Conservation (phyloP, 176 grass and related monocot genomes). For the Hyparrhenia diplandra region DNA sequence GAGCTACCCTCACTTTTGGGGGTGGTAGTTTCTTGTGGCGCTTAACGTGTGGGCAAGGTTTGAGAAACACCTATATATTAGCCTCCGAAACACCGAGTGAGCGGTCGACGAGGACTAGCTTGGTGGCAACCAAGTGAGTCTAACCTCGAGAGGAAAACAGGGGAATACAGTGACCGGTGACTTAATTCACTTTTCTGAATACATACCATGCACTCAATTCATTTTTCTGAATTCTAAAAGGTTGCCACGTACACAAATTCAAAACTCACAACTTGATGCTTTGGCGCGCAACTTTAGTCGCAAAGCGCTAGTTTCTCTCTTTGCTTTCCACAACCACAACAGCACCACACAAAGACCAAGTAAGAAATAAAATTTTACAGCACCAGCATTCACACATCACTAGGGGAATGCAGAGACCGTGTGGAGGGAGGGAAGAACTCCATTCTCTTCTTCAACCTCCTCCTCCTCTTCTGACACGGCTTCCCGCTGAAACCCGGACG, state of each 20-base stretch:
- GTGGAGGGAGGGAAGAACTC: conserved; percentile 39
- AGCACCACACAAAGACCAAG: neutral
- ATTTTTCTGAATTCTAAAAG: neutral
- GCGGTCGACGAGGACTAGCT: no score
- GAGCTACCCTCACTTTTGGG: no score
- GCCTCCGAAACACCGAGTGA: no score
- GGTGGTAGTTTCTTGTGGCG: no score
- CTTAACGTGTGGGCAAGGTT: no score
- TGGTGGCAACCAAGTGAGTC: no score
- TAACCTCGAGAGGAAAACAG: no score
- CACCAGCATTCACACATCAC: conserved; percentile 7
- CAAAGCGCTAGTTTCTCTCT: neutral
- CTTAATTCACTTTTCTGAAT: no score
- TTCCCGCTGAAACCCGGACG: conserved; percentile 25
- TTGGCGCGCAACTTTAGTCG: conserved; percentile 7
- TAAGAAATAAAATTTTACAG: neutral
- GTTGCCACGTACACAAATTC: neutral
- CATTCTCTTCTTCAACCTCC: conserved; percentile 21
- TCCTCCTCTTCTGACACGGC: conserved; percentile 26
- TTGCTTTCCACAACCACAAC: neutral
- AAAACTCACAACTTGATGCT: neutral
- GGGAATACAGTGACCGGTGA: no score
- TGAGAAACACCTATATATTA: no score
- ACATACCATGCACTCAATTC: neutral
- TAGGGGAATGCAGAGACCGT: conserved; percentile 24